A percentile compares a stretch with the other conserved stretches of the same genome.
Conservation (phyloP, 805 yeast species). For the Nematodospora valgi region DNA sequence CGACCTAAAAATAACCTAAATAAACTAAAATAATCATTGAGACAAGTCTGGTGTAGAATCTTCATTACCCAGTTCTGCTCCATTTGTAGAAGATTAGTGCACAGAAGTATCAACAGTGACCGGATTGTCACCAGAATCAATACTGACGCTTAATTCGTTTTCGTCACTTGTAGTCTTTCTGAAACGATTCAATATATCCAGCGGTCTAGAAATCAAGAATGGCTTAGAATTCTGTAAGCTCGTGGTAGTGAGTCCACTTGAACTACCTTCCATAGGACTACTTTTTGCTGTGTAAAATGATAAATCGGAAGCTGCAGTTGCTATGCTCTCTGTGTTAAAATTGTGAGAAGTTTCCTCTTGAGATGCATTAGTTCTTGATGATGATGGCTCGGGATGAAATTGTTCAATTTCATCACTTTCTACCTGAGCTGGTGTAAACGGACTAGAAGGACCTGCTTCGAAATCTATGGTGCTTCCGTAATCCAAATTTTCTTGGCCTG, state of each 20-base stretch:
- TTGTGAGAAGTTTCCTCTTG: not conserved
- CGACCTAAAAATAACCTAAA: too few relatives aligned
- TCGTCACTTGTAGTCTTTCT: not conserved
- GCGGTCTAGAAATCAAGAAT: constrained; percentile 18
- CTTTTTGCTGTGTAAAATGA: constrained; percentile 5
- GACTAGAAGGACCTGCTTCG: constrained; percentile 11
- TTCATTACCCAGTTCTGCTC: not conserved
- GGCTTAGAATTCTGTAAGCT: constrained; percentile 6
- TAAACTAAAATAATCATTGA: too few relatives aligned
- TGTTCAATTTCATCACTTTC: constrained; percentile 6
- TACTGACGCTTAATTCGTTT: constrained; percentile 11
- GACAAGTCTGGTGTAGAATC: constrained; percentile 5
- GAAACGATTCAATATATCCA: constrained; percentile 22
- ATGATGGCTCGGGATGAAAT: not conserved
- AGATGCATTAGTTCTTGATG: not conserved
- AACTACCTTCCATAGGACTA: constrained; percentile 2
- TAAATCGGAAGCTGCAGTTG: not conserved
- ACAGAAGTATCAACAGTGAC: not conserved
- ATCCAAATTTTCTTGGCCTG: constrained; percentile 11
- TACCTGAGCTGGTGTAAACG: constrained; percentile 5
- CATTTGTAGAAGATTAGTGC: constrained; percentile 3
- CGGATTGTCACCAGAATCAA: constrained; percentile 8
- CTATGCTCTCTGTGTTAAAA: not conserved
- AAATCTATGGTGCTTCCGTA: constrained; percentile 23
- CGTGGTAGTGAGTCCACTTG: not conserved